Conservation (phyloP, 2,329 filamentous ascomycete species). For the Colletotrichum lindemuthianum region DNA sequence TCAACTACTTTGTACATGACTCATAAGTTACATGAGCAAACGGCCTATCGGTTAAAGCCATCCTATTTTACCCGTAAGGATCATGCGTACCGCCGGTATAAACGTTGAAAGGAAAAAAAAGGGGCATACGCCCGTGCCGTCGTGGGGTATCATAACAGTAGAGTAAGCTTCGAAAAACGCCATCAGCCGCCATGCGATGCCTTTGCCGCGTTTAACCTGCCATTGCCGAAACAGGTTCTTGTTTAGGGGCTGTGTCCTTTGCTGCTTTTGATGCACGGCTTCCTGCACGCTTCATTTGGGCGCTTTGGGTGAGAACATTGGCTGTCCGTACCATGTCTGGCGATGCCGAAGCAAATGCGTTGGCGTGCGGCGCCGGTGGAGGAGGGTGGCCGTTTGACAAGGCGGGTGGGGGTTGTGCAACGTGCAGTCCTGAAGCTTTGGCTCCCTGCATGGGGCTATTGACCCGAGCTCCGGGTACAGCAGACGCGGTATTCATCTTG, state of each 20-base stretch:
- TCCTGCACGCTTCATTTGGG: slow-evolving; percentile 35
- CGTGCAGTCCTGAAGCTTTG: slow-evolving; percentile 24
- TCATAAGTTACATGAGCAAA: slow-evolving; percentile 25
- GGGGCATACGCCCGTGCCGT: slow-evolving; percentile 31
- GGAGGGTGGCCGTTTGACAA: slow-evolving; percentile 27
- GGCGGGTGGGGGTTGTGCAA: slow-evolving; percentile 4
- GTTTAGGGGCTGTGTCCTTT: slow-evolving; percentile 34
- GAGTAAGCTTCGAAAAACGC: slow-evolving; percentile 36
- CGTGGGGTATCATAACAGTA: slow-evolving; percentile 37
- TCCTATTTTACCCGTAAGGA: slow-evolving; percentile 11
- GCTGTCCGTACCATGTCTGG: slow-evolving; percentile 35
- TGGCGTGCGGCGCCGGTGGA: slow-evolving; percentile 20
- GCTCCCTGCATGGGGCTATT: slow-evolving; percentile 30
- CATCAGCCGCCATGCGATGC: slow-evolving; percentile 27
- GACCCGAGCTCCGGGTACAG: slow-evolving; percentile 28
- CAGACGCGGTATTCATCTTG: slow-evolving; percentile 54
- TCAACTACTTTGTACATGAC: slow-evolving; percentile 28
- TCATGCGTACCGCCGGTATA: not conserved
- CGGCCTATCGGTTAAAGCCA: slow-evolving; percentile 12
- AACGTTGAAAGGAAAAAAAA: slow-evolving; percentile 7
- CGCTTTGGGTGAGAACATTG: slow-evolving; percentile 33
- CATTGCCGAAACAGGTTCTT: slow-evolving; percentile 32
- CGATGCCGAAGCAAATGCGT: slow-evolving; percentile 30
- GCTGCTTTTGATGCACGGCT: slow-evolving; percentile 35
- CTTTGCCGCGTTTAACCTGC: slow-evolving; percentile 30